Evolutionary conservation across 805 yeast species (phyloP), one percentile per base, ranked within the genome.

Genomic region (Isabelozyma rhagii): DNA sequence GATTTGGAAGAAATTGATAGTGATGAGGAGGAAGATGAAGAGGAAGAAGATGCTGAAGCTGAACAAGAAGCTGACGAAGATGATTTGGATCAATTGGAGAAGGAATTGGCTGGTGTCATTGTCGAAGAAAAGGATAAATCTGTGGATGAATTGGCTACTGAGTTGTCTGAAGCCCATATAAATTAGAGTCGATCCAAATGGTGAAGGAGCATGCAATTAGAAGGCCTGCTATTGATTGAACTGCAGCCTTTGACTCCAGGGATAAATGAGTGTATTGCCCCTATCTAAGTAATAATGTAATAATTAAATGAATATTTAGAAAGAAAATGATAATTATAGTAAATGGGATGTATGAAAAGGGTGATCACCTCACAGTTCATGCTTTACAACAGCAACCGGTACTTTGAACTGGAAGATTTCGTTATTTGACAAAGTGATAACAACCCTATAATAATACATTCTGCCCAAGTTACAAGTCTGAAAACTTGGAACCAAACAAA

Each of bases 1-100:
- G 99, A 94, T 59, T 80, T 94, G 71, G 99, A 93, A 73, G 97
- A 90, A 67, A 74, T 80, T 36, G 83, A 83, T 54, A 81, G 83
- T 44, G 88, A 81, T 21, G 89, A 83, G 47, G 89, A 83, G 18
- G 86, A 80, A 3, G 85, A 78, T 15, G 85, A 78, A 9, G 84
- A 77, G 5, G 84, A 74, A 3, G 81, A 73, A 13, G 82, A 75
- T 7, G 75, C 75, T 27, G 85, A 77, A 45, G 72, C 74, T 18
- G 75, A 64, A 17, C 76, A 64, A 17, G 77, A 69, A 29, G 79
- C 78, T 45, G 59, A 57, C 41, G 89, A 81, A 43, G 85, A 80
- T 44, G 89, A 82, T 45, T 80, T 63, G 38, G 77, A 77, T 52
- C 63, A 77, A 48, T 69, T 67, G 44, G 69, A 69, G 46, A 75